These are phyloP conservation scores for Leptomonas seymouri DNA, from an alignment of 208 protist species.

Conservation along the genomic window DNA sequence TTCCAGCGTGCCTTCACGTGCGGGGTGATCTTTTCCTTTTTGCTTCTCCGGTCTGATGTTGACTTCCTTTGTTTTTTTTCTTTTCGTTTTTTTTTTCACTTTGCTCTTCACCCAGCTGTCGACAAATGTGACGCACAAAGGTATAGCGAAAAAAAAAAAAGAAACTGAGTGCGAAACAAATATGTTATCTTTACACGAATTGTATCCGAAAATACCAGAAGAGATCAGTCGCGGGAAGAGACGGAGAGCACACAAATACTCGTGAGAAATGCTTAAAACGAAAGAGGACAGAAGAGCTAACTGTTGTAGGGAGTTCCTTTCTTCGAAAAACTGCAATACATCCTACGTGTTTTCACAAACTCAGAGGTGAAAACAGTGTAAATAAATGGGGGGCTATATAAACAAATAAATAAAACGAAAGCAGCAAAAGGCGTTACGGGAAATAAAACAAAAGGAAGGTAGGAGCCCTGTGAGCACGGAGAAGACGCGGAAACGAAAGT, in stretches of 20 bases:
- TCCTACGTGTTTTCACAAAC: constrained; percentile 5
- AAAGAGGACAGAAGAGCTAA: not conserved
- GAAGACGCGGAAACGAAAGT: not conserved
- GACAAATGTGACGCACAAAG: not conserved
- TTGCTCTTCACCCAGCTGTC: not conserved
- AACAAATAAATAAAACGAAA: not conserved
- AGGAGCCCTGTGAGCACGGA: not conserved
- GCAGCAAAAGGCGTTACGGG: too few species aligned
- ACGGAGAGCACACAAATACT: too few species aligned
- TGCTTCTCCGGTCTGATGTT: not conserved
- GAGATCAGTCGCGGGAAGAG: not conserved
- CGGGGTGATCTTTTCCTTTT: not conserved
- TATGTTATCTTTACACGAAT: constrained; percentile 5
- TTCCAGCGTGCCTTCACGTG: not conserved
- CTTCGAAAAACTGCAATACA: constrained; percentile 15
- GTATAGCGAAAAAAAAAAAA: not conserved
- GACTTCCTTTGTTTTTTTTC: not conserved
- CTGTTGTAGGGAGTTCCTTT: constrained; percentile 3
- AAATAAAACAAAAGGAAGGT: constrained; percentile 12
- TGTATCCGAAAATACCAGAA: constrained; percentile 4
- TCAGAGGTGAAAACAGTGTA: constrained; percentile 2
- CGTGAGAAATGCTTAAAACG: too few species aligned
- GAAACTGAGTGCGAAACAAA: not conserved
- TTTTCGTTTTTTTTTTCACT: not conserved
- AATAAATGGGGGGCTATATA: not conserved